Percentiles rank a stretch among this genome's conserved stretches.
Evolutionary conservation across 352 stramenopile species (phyloP).

Genomic region (Paralagenidium karlingii): DNA sequence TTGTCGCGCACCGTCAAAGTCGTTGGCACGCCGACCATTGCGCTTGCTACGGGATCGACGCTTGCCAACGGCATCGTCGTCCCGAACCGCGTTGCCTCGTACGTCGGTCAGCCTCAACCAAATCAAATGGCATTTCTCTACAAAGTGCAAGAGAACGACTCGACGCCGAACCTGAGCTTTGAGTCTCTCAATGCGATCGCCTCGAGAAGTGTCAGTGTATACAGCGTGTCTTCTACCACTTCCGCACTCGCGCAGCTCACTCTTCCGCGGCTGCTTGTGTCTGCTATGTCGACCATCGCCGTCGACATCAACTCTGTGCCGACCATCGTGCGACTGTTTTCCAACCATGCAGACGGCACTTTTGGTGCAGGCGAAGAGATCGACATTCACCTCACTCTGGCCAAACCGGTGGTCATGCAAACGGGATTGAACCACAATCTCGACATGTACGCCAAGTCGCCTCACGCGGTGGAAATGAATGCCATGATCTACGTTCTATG

Average conservation of each 20-base stretch:
- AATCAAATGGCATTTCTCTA: conserved; percentile 53
- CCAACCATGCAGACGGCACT: conserved; percentile 21
- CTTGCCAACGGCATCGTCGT: conserved; percentile 24
- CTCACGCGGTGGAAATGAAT: conserved; percentile 19
- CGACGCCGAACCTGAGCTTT: conserved; percentile 42
- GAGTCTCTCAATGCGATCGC: conserved; percentile 21
- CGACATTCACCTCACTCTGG: conserved; percentile 52
- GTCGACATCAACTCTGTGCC: conserved; percentile 45
- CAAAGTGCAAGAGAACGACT: conserved; percentile 34
- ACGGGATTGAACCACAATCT: conserved; percentile 51
- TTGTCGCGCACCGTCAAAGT: conserved; percentile 47
- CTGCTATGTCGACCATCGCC: conserved; percentile 12
- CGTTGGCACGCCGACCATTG: conserved; percentile 22
- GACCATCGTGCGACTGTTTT: conserved; percentile 46
- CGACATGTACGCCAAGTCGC: conserved; percentile 28
- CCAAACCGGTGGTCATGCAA: conserved; percentile 40
- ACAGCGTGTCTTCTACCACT: conserved; percentile 30
- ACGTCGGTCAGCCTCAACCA: conserved; percentile 22
- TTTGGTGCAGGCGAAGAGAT: conserved; percentile 56
- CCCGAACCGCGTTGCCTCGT: conserved; percentile 31
- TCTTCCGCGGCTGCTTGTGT: conserved; percentile 24
- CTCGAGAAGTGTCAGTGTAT: conserved; percentile 23
- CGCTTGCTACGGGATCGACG: conserved; percentile 43
- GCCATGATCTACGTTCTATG: conserved; percentile 46
- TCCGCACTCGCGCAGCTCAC: conserved; percentile 9